Base-by-base conservation (phyloP, 129 eudicot genomes). In the Oenanthe sinensis region DNA sequence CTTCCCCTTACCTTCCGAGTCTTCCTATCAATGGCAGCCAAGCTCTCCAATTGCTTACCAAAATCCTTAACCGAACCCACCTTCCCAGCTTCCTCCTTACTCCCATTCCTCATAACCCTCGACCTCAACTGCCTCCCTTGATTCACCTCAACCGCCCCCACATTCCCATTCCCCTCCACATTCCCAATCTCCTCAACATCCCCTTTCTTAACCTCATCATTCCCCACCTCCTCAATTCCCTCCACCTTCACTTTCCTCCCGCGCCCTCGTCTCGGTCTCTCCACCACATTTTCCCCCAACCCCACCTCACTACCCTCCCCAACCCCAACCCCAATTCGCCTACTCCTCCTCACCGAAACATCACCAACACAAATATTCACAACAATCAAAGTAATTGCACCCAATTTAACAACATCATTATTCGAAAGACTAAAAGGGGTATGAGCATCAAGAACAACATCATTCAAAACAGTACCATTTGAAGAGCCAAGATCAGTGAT, bases 401-500 rank as follows among this genome's bases (percentile, higher is more conserved):
- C 96, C 52, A 94, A 84, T 49, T 89, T 91, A 63, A 94, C 75
- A n/a, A 76, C 75, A 74, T 94, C 98, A 24, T 91, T 89, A 42
- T 91, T 85, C 0, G 79, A 33, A 10, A 94, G 83, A 11, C 2
- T 16, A 20, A 83, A 73, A 7, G 88, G 82, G 20, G 19, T 52
- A 4, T 37, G 11, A 26, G 92, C 87, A 16, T 55, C 36, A n/a
- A 94, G 80, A 50, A 8, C 8, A 20, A 30, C 26, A 4, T 46
- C 84, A 81, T 90, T 91, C 78, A 91, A 40, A 13, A 87, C 0
- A 70, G 97, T 94, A 13, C 97, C 98, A 71, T 94, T 94, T 0
- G 97, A 89, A 1, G 98, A 94, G 5, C 77, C 93, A 24, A 94
- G 86, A 71, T 94, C 97, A 5, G 80, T 73, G 44, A 91, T 30